Conservation (phyloP, 2,329 filamentous ascomycete species). For the Fusarium lateritium region DNA sequence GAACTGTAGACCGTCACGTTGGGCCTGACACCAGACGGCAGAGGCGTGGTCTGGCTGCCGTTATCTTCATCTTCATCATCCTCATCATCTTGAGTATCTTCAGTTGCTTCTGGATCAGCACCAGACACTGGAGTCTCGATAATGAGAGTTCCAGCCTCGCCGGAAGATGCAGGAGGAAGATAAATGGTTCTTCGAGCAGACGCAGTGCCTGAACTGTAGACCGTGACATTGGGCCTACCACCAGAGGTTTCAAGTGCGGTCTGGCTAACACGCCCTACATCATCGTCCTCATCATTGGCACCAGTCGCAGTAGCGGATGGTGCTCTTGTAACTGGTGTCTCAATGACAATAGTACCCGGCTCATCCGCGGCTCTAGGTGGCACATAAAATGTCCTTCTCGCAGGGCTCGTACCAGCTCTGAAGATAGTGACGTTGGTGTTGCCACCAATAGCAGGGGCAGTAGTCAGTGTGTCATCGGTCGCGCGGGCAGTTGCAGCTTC, state of each 20-base stretch:
- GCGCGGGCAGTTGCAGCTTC: conserved; percentile 17
- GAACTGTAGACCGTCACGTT: conserved; percentile 6
- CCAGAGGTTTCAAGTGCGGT: neutral
- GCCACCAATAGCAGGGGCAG: conserved; percentile 2
- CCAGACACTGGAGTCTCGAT: neutral
- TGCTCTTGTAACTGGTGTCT: neutral
- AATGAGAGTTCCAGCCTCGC: conserved; percentile 5
- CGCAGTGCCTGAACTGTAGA: neutral
- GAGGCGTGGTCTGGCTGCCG: neutral
- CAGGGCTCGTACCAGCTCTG: conserved; percentile 1
- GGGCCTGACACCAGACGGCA: neutral
- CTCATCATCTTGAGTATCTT: neutral
- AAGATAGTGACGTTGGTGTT: conserved; percentile 24
- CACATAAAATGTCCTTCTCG: conserved; percentile 7
- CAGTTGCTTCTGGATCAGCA: neutral
- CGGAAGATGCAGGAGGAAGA: neutral
- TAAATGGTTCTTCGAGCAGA: conserved; percentile 1
- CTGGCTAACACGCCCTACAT: neutral
- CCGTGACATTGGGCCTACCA: neutral
- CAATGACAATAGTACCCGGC: conserved; percentile 23
- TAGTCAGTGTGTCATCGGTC: conserved; percentile 1
- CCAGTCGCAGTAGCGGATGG: neutral
- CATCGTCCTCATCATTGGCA: neutral
- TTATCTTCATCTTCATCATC: neutral
- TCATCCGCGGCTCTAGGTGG: neutral